phyloP scores from a whole-genome alignment of 2,329 filamentous ascomycete genomes.

The Diaporthe caulivora region DNA sequence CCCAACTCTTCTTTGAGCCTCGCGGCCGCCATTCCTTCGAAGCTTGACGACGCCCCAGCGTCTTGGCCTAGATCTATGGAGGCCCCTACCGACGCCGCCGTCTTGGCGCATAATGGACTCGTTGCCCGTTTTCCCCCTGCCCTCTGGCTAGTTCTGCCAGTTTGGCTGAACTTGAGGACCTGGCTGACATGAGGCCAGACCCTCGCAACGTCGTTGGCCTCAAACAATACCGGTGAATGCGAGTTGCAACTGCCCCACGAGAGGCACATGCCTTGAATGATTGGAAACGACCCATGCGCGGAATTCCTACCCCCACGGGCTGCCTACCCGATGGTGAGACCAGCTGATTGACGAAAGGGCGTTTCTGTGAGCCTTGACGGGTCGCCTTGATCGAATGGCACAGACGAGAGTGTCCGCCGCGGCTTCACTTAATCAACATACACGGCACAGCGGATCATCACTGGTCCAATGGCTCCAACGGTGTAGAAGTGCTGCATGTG shows the following conservation, averaged over 20 bases:
- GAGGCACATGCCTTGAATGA: constrained; percentile 31
- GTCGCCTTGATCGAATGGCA: background rate
- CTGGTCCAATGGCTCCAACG: background rate
- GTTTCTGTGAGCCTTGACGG: background rate
- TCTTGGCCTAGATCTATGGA: constrained; percentile 6
- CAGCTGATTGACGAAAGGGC: background rate
- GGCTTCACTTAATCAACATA: background rate
- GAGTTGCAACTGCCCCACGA: background rate
- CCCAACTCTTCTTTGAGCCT: constrained; percentile 32
- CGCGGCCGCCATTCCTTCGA: constrained; percentile 19
- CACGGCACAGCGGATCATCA: background rate
- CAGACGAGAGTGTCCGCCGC: background rate
- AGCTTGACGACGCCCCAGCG: constrained; percentile 23
- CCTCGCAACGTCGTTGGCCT: background rate
- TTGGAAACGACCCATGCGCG: constrained; percentile 12
- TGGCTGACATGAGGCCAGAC: background rate
- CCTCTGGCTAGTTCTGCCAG: background rate
- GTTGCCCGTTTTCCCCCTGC: background rate
- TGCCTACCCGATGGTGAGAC: background rate
- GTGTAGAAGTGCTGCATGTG: background rate
- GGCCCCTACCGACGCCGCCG: background rate
- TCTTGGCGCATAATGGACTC: constrained; percentile 21
- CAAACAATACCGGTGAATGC: background rate
- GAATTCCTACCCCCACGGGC: background rate
- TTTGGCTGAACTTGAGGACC: background rate